Percentiles rank a stretch among this genome's conserved stretches.
Evolutionary conservation across 192 early-diverging fungal genomes (phyloP).

Genomic region (Coemansia asiatica): DNA sequence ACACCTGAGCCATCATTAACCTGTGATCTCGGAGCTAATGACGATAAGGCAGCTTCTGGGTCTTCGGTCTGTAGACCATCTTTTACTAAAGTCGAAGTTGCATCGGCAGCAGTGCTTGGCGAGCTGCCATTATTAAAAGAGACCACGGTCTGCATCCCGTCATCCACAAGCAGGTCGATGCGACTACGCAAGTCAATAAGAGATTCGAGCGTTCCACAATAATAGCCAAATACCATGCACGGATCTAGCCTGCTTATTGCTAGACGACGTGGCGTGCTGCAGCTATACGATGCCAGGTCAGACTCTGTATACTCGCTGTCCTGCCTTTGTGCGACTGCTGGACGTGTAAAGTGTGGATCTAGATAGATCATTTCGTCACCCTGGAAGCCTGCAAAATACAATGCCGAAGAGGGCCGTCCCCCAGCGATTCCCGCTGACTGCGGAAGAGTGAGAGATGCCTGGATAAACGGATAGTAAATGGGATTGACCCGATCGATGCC

Average conservation of each 20-base stretch:
- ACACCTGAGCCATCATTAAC: neutral
- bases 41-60: neutral
- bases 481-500: slow-evolving; percentile 91
- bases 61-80: neutral
- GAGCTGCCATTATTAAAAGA: slow-evolving; percentile 44
- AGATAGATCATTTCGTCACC: slow-evolving; percentile 78
- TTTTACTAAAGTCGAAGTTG: neutral
- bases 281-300: slow-evolving; percentile 83
- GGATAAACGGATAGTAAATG: slow-evolving; percentile 67
- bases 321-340: slow-evolving; percentile 42
- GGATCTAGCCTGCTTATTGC: slow-evolving; percentile 83
- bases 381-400: slow-evolving; percentile 90
- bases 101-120: slow-evolving; percentile 11
- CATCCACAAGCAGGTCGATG: slow-evolving; percentile 41
- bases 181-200: slow-evolving; percentile 46
- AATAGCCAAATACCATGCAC: slow-evolving; percentile 92
- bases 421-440: slow-evolving; percentile 91
- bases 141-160: slow-evolving; percentile 40
- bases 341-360: slow-evolving; percentile 88
- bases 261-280: slow-evolving; percentile 70
- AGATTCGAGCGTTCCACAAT: slow-evolving; percentile 35
- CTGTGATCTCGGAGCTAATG: neutral
- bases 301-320: slow-evolving; percentile 29
- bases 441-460: slow-evolving; percentile 74
- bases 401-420: slow-evolving; percentile 90